Evolutionary conservation across 2,329 filamentous ascomycete genomes (phyloP), one percentile per base, ranked within the genome.

Genomic region (Aspergillus clavatus): DNA sequence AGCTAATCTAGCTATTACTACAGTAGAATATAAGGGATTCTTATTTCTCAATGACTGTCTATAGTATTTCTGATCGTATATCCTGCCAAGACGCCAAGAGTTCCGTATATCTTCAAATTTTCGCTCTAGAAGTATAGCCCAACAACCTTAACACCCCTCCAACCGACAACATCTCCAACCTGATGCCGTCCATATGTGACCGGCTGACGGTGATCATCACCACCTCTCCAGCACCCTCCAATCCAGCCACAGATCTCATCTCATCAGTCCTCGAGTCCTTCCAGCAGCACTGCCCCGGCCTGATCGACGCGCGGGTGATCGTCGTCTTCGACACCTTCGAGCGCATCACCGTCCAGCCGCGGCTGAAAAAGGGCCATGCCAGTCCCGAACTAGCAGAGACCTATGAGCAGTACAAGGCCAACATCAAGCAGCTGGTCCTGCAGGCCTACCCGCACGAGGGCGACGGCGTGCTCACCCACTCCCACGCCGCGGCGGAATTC

Each of bases 261-360:
- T 38, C 42, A 5, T 45, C 42, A 3, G 38, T 48, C 5, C 26
- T 48, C 10, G 23, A 35, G 16, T 48, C 46, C 3, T 48, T 48
- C 27, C 38, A 19, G 11, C 26, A 21, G 3, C 38, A 45, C 26
- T 48, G 46, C 22, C 19, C 42, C 8, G 29, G 26, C 4, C n/a
- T 48, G 19, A 23, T 36, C 10, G 29, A 21, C 3, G 35, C 42
- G 21, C 46, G 38, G 5, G 42, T 48, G 31, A 42, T 48, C 24
- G 46, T 48, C 12, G 38, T 45, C 33, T 48, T 48, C 19, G 46
- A 48, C 31, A 48, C 42, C 8, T 45, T 31, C 27, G 46, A 42
- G 10, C 42, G 39, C 19, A 23, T 48, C 38, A 36, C 38, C 3
- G 6, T 23, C 12, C 24, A 29, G 5, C 16, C 35, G 14, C 46